phyloP scores from a whole-genome alignment of 306 rosid species.

The Lathyrus tuberosus region DNA sequence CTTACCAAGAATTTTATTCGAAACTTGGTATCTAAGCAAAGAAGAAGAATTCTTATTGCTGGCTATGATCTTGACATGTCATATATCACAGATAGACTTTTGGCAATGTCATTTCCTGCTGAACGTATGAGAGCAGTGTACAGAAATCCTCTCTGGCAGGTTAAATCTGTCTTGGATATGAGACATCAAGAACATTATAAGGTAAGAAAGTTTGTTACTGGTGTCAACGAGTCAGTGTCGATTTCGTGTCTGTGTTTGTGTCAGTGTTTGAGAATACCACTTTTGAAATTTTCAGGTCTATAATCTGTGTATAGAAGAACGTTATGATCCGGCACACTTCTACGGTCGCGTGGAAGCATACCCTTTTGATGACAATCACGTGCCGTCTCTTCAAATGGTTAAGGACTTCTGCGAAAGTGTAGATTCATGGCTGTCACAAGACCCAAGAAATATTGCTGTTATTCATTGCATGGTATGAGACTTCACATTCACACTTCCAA shows the following conservation, averaged over 20 bases:
- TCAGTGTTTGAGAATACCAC: background rate
- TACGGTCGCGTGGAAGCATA: slow-evolving; percentile 81
- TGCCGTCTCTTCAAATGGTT: slow-evolving; percentile 77
- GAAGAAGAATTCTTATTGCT: slow-evolving; percentile 86
- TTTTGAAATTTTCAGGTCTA: slow-evolving; percentile 61
- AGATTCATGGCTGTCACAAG: slow-evolving; percentile 66
- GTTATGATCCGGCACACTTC: slow-evolving; percentile 74
- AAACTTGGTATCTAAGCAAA: slow-evolving; percentile 85
- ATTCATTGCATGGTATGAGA: slow-evolving; percentile 91
- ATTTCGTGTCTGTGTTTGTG: no score
- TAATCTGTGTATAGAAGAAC: slow-evolving; percentile 90
- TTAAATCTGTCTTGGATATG: slow-evolving; percentile 89
- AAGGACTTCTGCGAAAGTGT: slow-evolving; percentile 82
- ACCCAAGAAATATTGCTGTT: slow-evolving; percentile 77
- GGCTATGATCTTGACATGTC: slow-evolving; percentile 99
- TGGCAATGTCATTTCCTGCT: slow-evolving; percentile 97
- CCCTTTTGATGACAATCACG: slow-evolving; percentile 96
- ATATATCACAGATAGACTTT: slow-evolving; percentile 74
- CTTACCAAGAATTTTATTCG: slow-evolving; percentile 71
- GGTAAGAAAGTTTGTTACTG: slow-evolving; percentile 49
- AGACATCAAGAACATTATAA: slow-evolving; percentile 80
- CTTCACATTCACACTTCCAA: slow-evolving; percentile 28
- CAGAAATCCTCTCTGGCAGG: slow-evolving; percentile 98
- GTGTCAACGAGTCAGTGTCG: no score
- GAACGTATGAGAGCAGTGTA: slow-evolving; percentile 90